Evolutionary conservation across 2,329 filamentous ascomycete species (phyloP).

Genomic region (Stagonosporopsis chrysanthemi): DNA sequence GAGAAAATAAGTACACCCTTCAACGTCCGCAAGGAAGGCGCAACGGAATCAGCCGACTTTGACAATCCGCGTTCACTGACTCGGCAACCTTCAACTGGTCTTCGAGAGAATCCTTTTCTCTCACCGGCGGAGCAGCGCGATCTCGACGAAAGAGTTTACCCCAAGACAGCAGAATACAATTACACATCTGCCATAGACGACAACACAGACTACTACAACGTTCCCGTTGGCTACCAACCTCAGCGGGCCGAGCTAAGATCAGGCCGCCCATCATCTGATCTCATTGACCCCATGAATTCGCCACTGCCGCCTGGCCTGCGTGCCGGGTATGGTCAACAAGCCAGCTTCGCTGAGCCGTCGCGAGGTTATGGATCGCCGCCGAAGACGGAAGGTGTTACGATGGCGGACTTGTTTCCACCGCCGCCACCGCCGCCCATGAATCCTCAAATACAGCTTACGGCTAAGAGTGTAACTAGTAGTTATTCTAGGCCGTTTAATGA

Average conservation of each 20-base stretch:
- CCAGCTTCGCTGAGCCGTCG: background rate
- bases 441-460: constrained; percentile 8
- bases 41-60: background rate
- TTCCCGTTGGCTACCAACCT: constrained; percentile 21
- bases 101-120: constrained; percentile 13
- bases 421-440: constrained; percentile 13
- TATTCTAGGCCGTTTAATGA: constrained; percentile 16
- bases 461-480: constrained; percentile 10
- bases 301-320: constrained; percentile 1
- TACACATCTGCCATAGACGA: constrained; percentile 16
- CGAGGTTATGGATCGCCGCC: constrained; percentile 3
- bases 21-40: constrained; percentile 34
- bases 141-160: constrained; percentile 14
- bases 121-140: constrained; percentile 8
- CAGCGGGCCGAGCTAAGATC: background rate
- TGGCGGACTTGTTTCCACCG: constrained; percentile 23
- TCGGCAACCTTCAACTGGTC: background rate
- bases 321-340: background rate
- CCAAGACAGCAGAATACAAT: constrained; percentile 17
- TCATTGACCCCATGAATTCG: constrained; percentile 16
- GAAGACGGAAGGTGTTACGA: constrained; percentile 22
- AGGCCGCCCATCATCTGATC: constrained; percentile 22
- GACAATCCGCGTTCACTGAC: constrained; percentile 3
- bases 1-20: constrained; percentile 31
- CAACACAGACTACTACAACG: constrained; percentile 17